Percentiles rank a stretch among this genome's conserved stretches.
Conservation (phyloP, 2,329 filamentous ascomycete species). For the Trichoderma simmonsii region DNA sequence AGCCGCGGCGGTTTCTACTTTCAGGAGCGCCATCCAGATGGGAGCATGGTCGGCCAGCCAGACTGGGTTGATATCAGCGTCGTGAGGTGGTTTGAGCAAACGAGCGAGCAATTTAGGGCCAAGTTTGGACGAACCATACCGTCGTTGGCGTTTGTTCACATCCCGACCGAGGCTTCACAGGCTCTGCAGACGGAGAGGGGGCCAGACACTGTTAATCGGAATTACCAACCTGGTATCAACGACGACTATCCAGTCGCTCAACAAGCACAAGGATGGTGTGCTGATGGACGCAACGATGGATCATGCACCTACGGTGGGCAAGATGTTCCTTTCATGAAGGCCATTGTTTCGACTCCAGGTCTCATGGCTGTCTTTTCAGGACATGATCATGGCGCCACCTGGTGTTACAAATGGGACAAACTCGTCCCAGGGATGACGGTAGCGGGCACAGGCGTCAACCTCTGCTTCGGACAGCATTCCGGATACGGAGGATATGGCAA, state of each 20-base stretch:
- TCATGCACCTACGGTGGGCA: conserved; percentile 46
- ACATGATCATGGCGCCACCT: conserved; percentile 63
- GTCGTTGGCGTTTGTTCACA: conserved; percentile 49
- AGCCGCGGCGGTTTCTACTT: conserved; percentile 56
- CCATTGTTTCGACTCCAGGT: conserved; percentile 52
- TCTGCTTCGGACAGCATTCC: conserved; percentile 62
- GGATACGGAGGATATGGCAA: conserved; percentile 69
- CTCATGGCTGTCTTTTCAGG: conserved; percentile 60
- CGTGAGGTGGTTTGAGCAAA: conserved; percentile 43
- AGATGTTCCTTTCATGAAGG: conserved; percentile 62
- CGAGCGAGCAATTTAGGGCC: conserved; percentile 29
- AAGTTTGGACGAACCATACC: conserved; percentile 38
- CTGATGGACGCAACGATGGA: conserved; percentile 36
- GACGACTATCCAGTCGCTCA: conserved; percentile 40
- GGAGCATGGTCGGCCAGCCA: conserved; percentile 34
- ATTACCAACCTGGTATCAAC: conserved; percentile 44
- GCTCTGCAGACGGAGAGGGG: conserved; percentile 36
- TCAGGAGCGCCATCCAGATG: conserved; percentile 34
- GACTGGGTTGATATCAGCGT: conserved; percentile 46
- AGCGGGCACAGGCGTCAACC: conserved; percentile 42
- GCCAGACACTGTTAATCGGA: conserved; percentile 31
- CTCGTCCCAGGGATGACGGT: conserved; percentile 34
- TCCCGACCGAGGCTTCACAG: conserved; percentile 43
- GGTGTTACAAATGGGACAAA: conserved; percentile 52
- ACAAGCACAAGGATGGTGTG: conserved; percentile 45